Evolutionary conservation across 257 asterid species (phyloP), one percentile per base, ranked within the genome.

Genomic region (Primulina tabacum): DNA sequence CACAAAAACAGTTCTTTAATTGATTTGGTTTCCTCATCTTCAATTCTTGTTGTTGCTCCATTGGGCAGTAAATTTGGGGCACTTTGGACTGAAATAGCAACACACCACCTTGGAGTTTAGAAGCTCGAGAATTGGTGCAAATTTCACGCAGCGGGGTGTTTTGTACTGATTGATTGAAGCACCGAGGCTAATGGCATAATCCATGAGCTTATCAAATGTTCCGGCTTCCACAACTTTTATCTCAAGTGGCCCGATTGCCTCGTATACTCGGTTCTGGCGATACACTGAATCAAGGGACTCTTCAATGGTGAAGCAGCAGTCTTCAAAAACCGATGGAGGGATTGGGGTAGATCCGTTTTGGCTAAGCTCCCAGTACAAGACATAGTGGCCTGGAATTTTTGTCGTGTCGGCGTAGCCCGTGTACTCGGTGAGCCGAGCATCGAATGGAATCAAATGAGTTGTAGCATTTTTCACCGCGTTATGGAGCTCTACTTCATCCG

Each of bases 401-500:
- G 0, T 71, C 8, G 8, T 84, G 68, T 92, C 92, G 1, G 95
- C 98, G 57, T 85, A 88, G 80, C 98, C 87, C 0, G 98, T 88
- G 95, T 92, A 92, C 73, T 92, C 98, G 1, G 77, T 73, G 7
- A 92, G 76, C 16, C 68, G 75, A 0, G 96, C 93, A 3, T 76
- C 89, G 67, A 92, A 92, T 0, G 97, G 97, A 61, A 60, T 60
- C 20, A 90, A 79, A 55, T 92, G 96, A 6, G 68, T 80, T 14
- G 78, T 75, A 0, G 98, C 96, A 55, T 78, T 87, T 62, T 77
- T 82, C 21, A 92, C 97, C 1, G 98, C 97, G 24, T 78, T 84
- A 56, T 92, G 98, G 12, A 92, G 87, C 85, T 92, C 97, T 14
- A 90, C 98, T 76, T 92, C 98, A 53, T 92, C 97, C 0, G 98